Evolutionary conservation across 148 eudicot genomes (phyloP), one percentile per base, ranked within the genome.

Genomic region (Salicornia ramosissima): DNA sequence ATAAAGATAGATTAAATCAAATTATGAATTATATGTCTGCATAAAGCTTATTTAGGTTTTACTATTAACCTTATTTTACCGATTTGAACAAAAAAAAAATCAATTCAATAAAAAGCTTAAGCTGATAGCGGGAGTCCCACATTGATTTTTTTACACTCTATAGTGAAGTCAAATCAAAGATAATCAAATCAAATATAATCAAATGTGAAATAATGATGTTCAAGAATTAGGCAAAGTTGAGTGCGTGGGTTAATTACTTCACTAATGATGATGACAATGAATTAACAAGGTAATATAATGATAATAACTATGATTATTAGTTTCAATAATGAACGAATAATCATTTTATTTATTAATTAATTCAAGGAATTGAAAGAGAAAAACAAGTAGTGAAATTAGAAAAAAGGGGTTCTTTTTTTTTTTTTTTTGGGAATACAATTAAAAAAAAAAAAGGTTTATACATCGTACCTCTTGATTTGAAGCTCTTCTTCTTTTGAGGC

Each of bases 401-500:
- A 40, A 47, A 31, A 29, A 30, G 4, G 40, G 40, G 40, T 36
- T 36, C 4, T 36, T 36, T 36, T 3, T 3, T 36, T 36, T 21
- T 19, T 70, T 30, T 47, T 36, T 25, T 10, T 0, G 45, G 22
- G 10, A 63, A 40, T 39, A 12, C 15, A 65, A n/a, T n/a, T n/a
- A n/a, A n/a, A n/a, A n/a, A n/a, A n/a, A n/a, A n/a, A n/a, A n/a
- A n/a, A n/a, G n/a, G n/a, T n/a, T n/a, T n/a, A n/a, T n/a, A n/a
- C n/a, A n/a, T n/a, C n/a, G 42, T 72, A 67, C 72, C 80, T 77
- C 84, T 65, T 77, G 77, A 60, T 67, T 70, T 47, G 82, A 47
- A 76, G 83, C 81, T 74, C 76, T 78, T 75, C 83, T 84, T 79
- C 83, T 84, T 84, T 81, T 81, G 40, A 79, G 64, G 77, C 74